These are phyloP conservation scores for Wickerhamiella siamensis DNA, from an alignment of 805 yeast species.

Conservation along the genomic window DNA sequence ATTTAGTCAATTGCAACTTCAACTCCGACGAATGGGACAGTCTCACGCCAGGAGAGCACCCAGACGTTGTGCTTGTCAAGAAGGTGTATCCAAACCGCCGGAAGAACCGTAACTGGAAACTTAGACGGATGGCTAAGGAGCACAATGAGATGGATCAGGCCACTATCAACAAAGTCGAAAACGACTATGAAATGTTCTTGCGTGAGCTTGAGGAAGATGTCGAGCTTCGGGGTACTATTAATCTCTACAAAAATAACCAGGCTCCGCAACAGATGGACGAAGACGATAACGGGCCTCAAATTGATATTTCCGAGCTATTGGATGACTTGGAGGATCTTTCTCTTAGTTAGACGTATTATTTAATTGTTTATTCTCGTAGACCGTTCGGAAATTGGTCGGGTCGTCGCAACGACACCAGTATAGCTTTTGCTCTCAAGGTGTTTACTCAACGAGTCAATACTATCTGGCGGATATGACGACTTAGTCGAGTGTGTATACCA, in stretches of 20 bases:
- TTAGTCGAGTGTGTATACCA: too few relatives aligned
- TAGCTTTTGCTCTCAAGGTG: too few relatives aligned
- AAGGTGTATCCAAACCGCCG: conserved; percentile 69
- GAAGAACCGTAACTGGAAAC: conserved; percentile 79
- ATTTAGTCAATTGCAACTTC: conserved; percentile 62
- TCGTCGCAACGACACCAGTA: too few relatives aligned
- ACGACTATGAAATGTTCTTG: conserved; percentile 87
- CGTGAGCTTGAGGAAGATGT: conserved; percentile 96
- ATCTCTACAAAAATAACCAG: conserved; percentile 57
- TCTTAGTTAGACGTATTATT: background rate
- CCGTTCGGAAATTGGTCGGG: too few relatives aligned
- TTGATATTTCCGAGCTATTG: conserved; percentile 79
- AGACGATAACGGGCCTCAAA: conserved; percentile 75
- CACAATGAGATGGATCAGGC: conserved; percentile 48
- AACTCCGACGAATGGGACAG: conserved; percentile 35
- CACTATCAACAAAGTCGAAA: conserved; percentile 72
- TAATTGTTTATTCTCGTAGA: too few relatives aligned
- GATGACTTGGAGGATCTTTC: conserved; percentile 60
- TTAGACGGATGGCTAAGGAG: conserved; percentile 94
- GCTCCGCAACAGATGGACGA: conserved; percentile 30
- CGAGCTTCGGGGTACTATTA: conserved; percentile 82
- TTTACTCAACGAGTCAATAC: too few relatives aligned
- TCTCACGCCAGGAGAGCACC: conserved; percentile 26
- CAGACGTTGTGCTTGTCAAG: conserved; percentile 82
- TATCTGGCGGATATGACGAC: too few relatives aligned